Evolutionary conservation across 805 yeast genomes (phyloP).

Genomic region (Alloascoidea africana): DNA sequence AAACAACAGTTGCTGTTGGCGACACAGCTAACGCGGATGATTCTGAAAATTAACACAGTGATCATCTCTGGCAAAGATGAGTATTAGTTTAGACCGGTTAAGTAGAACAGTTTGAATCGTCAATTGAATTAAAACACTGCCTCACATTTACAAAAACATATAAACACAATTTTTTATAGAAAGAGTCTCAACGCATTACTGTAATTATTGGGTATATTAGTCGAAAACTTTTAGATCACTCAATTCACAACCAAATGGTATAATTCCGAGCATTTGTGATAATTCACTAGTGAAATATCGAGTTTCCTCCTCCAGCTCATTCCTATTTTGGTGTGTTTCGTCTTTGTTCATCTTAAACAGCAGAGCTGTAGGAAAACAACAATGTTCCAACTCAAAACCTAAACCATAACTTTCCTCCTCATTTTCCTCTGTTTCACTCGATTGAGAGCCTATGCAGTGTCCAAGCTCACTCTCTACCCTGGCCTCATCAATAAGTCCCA

Average conservation of each 20-base stretch:
- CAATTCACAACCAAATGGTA: neutral
- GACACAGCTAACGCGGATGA: slow-evolving; percentile 96
- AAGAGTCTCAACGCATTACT: neutral
- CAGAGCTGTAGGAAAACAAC: too few relatives aligned
- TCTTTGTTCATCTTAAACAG: too few relatives aligned
- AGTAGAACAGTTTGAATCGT: too few relatives aligned
- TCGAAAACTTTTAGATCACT: neutral
- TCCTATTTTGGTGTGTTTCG: too few relatives aligned
- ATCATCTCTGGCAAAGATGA: slow-evolving; percentile 80
- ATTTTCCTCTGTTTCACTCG: too few relatives aligned
- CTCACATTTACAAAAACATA: neutral
- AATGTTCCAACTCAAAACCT: too few relatives aligned
- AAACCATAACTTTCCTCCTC: too few relatives aligned
- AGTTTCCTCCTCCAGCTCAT: too few relatives aligned
- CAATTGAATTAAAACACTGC: neutral
- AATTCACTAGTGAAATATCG: too few relatives aligned
- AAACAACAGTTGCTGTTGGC: slow-evolving; percentile 92
- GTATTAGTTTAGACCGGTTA: slow-evolving; percentile 28
- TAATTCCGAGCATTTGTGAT: neutral
- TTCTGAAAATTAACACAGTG: slow-evolving; percentile 90
- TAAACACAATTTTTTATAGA: neutral
- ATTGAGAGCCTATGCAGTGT: too few relatives aligned
- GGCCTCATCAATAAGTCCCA: too few relatives aligned
- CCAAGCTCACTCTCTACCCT: too few relatives aligned
- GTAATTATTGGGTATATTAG: neutral